Conservation (phyloP, 805 yeast genomes). For the Lachancea fermentati region DNA sequence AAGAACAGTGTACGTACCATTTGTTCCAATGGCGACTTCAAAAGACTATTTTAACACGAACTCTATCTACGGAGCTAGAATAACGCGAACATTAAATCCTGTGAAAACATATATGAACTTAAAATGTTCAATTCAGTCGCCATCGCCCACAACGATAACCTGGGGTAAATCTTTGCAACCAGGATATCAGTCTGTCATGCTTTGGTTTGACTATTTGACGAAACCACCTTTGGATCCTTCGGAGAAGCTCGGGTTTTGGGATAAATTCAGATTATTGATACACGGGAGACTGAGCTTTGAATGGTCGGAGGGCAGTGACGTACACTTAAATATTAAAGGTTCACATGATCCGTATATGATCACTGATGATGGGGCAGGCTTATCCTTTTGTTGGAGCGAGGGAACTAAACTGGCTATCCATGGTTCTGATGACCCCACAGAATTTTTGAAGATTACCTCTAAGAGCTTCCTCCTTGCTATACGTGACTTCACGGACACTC, state of each 20-base stretch:
- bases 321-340: constrained; percentile 60
- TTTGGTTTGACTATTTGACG: constrained; percentile 60
- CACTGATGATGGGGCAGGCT: constrained; percentile 54
- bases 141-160: constrained; percentile 45
- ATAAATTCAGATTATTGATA: constrained; percentile 48
- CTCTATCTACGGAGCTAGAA: constrained; percentile 50
- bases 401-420: constrained; percentile 47
- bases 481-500: constrained; percentile 36
- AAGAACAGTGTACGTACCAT: constrained; percentile 50
- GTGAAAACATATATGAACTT: constrained; percentile 51
- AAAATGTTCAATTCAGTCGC: constrained; percentile 40
- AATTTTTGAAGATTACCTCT: constrained; percentile 49
- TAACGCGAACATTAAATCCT: constrained; percentile 59
- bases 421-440: constrained; percentile 43
- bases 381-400: constrained; percentile 60
- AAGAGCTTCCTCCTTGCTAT: constrained; percentile 51
- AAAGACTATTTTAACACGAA: constrained; percentile 35
- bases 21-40: constrained; percentile 43
- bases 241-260: constrained; percentile 65
- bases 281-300: constrained; percentile 50
- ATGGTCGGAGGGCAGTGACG: constrained; percentile 41
- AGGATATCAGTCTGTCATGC: constrained; percentile 53
- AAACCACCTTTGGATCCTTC: constrained; percentile 68
- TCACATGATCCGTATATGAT: constrained; percentile 53
- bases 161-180: constrained; percentile 65